These are phyloP conservation scores for Metschnikowia orientalis DNA, from an alignment of 805 yeast genomes.

Conservation along the genomic window DNA sequence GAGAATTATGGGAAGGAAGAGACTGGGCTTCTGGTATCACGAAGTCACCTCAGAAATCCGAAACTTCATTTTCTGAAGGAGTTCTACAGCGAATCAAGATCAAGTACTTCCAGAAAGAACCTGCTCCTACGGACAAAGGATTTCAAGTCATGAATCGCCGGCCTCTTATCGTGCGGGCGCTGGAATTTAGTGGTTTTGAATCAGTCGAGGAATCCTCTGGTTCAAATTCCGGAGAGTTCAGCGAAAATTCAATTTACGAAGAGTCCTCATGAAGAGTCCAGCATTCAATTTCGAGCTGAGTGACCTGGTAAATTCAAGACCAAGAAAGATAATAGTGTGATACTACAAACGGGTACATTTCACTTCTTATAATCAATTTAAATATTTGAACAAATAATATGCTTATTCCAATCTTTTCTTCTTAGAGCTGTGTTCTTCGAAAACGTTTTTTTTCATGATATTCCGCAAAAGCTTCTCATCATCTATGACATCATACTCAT, in stretches of 20 bases:
- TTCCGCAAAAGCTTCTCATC: conserved; percentile 59
- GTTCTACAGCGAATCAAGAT: background rate
- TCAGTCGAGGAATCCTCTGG: too few relatives aligned
- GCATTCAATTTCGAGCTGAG: too few relatives aligned
- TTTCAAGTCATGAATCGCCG: conserved; percentile 36
- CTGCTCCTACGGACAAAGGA: conserved; percentile 16
- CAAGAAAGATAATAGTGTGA: too few relatives aligned
- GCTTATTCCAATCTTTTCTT: conserved; percentile 19
- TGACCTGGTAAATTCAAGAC: too few relatives aligned
- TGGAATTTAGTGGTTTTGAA: too few relatives aligned
- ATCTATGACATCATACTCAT: conserved; percentile 42
- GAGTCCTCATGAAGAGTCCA: too few relatives aligned
- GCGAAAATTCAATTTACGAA: too few relatives aligned
- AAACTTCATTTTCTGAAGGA: background rate
- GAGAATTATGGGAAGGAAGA: conserved; percentile 49
- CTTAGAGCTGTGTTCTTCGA: conserved; percentile 14
- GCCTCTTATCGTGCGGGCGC: conserved; percentile 28
- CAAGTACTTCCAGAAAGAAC: conserved; percentile 2
- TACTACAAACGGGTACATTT: too few relatives aligned
- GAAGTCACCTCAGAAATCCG: conserved; percentile 4
- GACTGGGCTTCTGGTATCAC: conserved; percentile 11
- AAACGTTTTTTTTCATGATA: conserved; percentile 46
- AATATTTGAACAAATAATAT: too few relatives aligned
- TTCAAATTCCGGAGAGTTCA: too few relatives aligned
- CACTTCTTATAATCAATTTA: too few relatives aligned